Evolutionary conservation across 2,329 filamentous ascomycete species (phyloP).

Genomic region (Alternaria viburni): DNA sequence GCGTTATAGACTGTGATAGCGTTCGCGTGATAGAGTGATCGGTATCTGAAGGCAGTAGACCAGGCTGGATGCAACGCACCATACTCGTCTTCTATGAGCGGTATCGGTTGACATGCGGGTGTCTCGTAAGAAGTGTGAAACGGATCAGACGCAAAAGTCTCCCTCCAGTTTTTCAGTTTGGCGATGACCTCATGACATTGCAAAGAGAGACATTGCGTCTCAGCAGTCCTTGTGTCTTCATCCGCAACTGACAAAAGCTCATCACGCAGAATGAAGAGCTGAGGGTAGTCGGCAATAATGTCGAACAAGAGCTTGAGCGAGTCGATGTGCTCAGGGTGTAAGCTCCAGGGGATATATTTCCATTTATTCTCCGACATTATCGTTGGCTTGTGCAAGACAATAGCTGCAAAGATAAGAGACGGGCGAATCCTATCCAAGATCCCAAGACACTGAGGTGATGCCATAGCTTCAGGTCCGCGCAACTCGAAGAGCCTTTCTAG

Average conservation of each 20-base stretch:
- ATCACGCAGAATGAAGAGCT: background rate
- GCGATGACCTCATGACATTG: background rate
- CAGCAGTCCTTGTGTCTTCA: background rate
- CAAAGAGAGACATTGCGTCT: background rate
- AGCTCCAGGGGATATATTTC: background rate
- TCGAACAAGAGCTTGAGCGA: slow-evolving; percentile 1
- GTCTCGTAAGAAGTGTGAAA: background rate
- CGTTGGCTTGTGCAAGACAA: slow-evolving; percentile 1
- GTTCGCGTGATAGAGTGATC: background rate
- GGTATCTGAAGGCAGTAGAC: background rate
- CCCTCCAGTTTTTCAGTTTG: background rate
- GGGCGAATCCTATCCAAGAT: background rate
- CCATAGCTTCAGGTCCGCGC: background rate
- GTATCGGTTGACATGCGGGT: background rate
- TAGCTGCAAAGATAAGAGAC: background rate
- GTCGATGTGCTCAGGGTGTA: background rate
- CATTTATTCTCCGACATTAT: background rate
- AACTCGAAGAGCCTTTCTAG: slow-evolving; percentile 1
- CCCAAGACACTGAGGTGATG: background rate
- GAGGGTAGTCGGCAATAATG: background rate
- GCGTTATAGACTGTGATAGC: background rate
- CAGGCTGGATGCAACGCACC: background rate
- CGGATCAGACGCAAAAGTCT: background rate
- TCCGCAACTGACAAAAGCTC: background rate
- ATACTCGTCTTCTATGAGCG: background rate